Conservation (phyloP, 2,329 filamentous ascomycete genomes). For the Fusarium mangiferae region DNA sequence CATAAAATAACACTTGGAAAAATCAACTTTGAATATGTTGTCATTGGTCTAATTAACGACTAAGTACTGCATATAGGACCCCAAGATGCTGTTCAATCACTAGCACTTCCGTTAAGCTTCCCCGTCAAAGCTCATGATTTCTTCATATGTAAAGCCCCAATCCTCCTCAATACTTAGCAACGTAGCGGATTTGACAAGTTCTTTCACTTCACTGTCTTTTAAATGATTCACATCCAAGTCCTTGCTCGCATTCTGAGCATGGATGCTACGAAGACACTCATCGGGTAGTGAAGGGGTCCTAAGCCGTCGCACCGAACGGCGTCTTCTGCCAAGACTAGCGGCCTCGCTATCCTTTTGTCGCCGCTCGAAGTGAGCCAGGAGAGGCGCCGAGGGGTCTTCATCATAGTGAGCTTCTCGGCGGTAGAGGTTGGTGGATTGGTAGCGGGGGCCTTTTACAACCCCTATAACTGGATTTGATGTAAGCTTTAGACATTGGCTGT, state of each 20-base stretch:
- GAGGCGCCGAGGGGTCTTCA: conserved; percentile 54
- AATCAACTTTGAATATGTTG: background rate
- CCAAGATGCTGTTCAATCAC: background rate
- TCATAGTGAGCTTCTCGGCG: conserved; percentile 60
- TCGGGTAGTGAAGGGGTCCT: conserved; percentile 28
- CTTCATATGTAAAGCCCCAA: conserved; percentile 50
- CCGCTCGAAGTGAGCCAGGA: conserved; percentile 57
- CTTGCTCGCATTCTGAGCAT: conserved; percentile 41
- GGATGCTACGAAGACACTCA: conserved; percentile 15
- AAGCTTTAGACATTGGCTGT: conserved; percentile 53
- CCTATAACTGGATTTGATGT: conserved; percentile 61
- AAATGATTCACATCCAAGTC: conserved; percentile 47
- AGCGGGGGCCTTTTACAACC: conserved; percentile 65
- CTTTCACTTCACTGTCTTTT: conserved; percentile 23
- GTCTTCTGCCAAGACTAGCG: conserved; percentile 39
- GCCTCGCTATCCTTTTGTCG: conserved; percentile 56
- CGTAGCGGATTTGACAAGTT: conserved; percentile 42
- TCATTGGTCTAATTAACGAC: background rate
- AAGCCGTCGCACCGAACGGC: conserved; percentile 43
- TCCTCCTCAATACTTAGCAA: conserved; percentile 47
- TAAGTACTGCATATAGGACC: background rate
- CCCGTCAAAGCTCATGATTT: conserved; percentile 27
- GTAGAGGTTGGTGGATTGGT: conserved; percentile 59
- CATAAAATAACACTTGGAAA: background rate
- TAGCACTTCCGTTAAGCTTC: background rate